Conservation (phyloP, 2,329 filamentous ascomycete species). For the Albophoma yamanashiensis region DNA sequence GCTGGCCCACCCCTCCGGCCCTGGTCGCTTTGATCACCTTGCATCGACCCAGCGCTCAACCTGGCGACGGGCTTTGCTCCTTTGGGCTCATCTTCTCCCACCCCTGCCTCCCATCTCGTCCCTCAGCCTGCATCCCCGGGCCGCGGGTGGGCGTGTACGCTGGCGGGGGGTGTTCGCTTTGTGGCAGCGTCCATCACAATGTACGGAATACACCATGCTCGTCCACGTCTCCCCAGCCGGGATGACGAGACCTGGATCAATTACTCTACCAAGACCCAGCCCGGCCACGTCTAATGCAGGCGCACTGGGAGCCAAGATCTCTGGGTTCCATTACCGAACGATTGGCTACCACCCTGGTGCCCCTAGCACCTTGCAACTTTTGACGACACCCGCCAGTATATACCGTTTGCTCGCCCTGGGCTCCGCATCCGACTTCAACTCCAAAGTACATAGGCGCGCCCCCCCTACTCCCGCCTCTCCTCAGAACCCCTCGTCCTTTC, state of each 20-base stretch:
- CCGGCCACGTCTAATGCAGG: slow-evolving; percentile 10
- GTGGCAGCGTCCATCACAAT: slow-evolving; percentile 1
- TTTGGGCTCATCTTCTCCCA: not conserved
- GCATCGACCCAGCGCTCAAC: not conserved
- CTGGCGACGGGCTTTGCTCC: not conserved
- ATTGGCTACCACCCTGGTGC: slow-evolving; percentile 21
- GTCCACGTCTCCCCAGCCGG: not conserved
- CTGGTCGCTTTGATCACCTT: slow-evolving; percentile 2
- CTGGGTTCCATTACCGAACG: slow-evolving; percentile 15
- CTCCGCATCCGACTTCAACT: slow-evolving; percentile 1
- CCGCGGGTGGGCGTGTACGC: not conserved
- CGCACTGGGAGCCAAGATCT: slow-evolving; percentile 15
- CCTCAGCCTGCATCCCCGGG: not conserved
- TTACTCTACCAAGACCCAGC: slow-evolving; percentile 3
- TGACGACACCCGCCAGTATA: not conserved
- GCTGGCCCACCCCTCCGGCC: not conserved
- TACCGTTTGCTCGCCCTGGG: slow-evolving; percentile 1
- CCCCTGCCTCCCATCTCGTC: slow-evolving; percentile 1
- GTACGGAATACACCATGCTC: not conserved
- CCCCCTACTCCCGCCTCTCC: slow-evolving; percentile 8
- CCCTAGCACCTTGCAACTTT: slow-evolving; percentile 10
- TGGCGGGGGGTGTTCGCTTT: not conserved
- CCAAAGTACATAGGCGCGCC: slow-evolving; percentile 7
- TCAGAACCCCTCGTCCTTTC: slow-evolving; percentile 5
- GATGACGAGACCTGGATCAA: slow-evolving; percentile 16